Percentiles rank a stretch among this genome's conserved stretches.
Conservation (phyloP, 2,329 filamentous ascomycete genomes). For the Venturia nashicola region DNA sequence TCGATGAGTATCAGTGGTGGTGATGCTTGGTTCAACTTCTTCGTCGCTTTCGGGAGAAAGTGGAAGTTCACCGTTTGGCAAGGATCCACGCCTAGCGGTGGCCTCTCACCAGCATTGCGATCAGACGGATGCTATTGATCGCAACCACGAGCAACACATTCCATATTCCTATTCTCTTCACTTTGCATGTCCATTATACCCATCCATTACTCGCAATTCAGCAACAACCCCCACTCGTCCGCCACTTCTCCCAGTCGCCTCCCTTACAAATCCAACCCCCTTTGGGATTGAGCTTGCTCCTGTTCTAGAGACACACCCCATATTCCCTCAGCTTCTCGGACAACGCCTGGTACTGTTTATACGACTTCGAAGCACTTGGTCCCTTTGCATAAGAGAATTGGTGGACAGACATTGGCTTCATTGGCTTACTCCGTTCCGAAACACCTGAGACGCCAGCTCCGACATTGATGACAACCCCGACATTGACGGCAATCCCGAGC, state of each 20-base stretch:
- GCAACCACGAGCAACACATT: neutral
- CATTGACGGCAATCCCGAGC: neutral
- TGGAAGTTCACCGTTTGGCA: neutral
- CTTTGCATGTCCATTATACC: neutral
- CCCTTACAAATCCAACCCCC: neutral
- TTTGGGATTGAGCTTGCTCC: neutral
- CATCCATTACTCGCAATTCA: neutral
- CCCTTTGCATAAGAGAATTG: neutral
- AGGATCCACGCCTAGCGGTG: neutral
- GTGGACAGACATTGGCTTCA: neutral
- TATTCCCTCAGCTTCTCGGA: neutral
- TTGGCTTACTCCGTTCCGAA: neutral
- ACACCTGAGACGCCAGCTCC: neutral
- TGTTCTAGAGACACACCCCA: neutral
- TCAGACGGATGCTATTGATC: neutral
- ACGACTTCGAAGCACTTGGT: neutral
- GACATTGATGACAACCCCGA: neutral
- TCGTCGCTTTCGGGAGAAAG: neutral
- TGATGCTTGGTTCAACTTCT: neutral
- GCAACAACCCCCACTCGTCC: neutral
- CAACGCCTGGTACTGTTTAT: neutral
- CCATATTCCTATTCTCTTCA: neutral
- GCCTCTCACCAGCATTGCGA: neutral
- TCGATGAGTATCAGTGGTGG: neutral
- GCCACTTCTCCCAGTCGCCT: neutral